A percentile compares a stretch with the other conserved stretches of the same genome.
phyloP scores from a whole-genome alignment of 768 basidiomycete species.

The Cystofilobasidium ferigula region DNA sequence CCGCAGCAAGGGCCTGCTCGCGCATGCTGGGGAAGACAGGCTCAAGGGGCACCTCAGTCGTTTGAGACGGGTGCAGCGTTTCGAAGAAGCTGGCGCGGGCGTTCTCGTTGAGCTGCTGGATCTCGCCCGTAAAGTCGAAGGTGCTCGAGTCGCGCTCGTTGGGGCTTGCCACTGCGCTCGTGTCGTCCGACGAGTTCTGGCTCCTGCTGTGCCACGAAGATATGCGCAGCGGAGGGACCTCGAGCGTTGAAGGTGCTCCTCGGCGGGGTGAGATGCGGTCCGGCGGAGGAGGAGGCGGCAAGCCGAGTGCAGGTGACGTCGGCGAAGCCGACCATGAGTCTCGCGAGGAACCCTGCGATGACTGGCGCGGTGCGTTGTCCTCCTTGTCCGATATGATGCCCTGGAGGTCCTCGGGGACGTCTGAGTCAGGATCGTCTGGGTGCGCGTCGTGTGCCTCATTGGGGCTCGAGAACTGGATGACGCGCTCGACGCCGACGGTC shows the following conservation, averaged over 20 bases:
- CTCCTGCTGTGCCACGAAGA: slow-evolving; percentile 1
- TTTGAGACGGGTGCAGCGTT: neutral
- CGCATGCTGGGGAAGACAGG: neutral
- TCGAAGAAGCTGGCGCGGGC: slow-evolving; percentile 17
- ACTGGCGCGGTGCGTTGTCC: too few species aligned
- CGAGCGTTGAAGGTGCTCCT: neutral
- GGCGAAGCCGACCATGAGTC: slow-evolving; percentile 1
- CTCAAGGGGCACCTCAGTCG: neutral
- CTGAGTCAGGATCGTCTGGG: neutral
- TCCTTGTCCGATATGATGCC: slow-evolving; percentile 7
- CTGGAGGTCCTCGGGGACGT: slow-evolving; percentile 1
- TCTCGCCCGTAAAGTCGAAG: slow-evolving; percentile 20
- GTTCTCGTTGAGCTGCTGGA: slow-evolving; percentile 12
- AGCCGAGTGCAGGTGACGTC: neutral
- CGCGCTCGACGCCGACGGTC: slow-evolving; percentile 12
- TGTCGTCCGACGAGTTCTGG: slow-evolving; percentile 15
- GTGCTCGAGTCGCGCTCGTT: slow-evolving; percentile 13
- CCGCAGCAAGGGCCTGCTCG: neutral
- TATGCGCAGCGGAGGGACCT: slow-evolving; percentile 4
- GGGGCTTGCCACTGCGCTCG: neutral
- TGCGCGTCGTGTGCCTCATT: neutral
- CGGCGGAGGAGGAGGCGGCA: slow-evolving; percentile 2
- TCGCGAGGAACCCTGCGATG: slow-evolving; percentile 1
- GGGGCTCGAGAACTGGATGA: neutral
- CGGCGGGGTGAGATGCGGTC: slow-evolving; percentile 18